Conservation (phyloP, 345 rosid species). For the Citrus trifoliata region DNA sequence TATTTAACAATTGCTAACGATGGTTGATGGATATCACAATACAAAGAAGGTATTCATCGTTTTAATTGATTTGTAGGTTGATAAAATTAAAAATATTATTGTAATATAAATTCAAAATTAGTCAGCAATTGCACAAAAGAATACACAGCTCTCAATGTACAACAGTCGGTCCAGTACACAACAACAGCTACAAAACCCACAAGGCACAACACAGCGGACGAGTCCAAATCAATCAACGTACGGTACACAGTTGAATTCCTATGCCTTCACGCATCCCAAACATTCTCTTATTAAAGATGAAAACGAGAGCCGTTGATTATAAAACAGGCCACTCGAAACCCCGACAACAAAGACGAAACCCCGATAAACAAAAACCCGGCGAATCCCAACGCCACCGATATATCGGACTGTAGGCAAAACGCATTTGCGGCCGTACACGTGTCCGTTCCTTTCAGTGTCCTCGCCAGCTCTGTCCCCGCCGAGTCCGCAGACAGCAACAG, state of each 20-base stretch:
- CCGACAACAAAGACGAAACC: constrained; percentile 71
- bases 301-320: constrained; percentile 86
- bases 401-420: constrained; percentile 76
- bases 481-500: constrained; percentile 77
- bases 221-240: not conserved
- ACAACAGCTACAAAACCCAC: not conserved
- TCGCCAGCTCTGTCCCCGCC: constrained; percentile 67
- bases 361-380: constrained; percentile 76
- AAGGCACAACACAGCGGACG: not conserved
- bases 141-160: not conserved
- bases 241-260: not conserved
- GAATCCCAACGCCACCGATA: constrained; percentile 72
- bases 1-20: too few relatives aligned
- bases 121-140: not conserved
- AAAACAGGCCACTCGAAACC: constrained; percentile 75
- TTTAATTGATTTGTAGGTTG: too few relatives aligned
- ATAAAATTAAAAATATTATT: not conserved
- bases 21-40: too few relatives aligned
- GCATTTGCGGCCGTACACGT: constrained; percentile 46
- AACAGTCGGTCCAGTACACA: not conserved
- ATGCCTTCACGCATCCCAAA: constrained; percentile 14
- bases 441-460: constrained; percentile 50
- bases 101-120: not conserved
- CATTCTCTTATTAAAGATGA: constrained; percentile 39
- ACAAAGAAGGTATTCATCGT: too few relatives aligned